Base-by-base conservation (phyloP, 1,284 basidiomycete genomes). In the Microbotryum intermedium region DNA sequence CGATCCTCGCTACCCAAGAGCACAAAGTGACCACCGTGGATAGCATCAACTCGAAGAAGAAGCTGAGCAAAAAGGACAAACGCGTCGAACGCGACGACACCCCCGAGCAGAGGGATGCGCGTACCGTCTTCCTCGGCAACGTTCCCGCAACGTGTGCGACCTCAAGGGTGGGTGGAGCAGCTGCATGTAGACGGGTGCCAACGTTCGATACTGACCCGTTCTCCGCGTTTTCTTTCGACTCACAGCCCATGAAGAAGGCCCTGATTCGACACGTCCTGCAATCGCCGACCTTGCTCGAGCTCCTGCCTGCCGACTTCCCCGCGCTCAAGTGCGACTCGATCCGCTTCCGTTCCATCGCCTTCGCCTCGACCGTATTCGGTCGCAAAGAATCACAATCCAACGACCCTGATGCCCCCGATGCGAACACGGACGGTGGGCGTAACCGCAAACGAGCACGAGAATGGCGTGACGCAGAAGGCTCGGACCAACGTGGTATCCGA, bases 91-190 rank as follows among this genome's bases (percentile, higher is more conserved):
- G 60, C 8, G 66, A 68, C 45, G 67, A 67, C 42, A 62, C 79
- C 11, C 62, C 66, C 16, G 83, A 82, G 57, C 82, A 82, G 60
- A 80, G 86, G 53, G 84, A 95, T 71, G 79, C 81, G 21, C 82
- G 93, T 29, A 95, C 93, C 2, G 79, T 97, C 55, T 98, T 97
- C 73, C 76, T 98, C n/a, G 94, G 94, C 11, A 97, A 97, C 73
- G 77, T 97, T 0, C 82, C 85, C 3, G 78, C 88, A 2, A 84
- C 87, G 6, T 82, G 87, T 9, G 84, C 83, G 20, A 86, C 86
- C 58, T 84, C 81, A 69, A 85, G 84, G 74, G 90, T 90, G 68
- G 55, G 74, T 66, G 74, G 18, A 39, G 13, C n/a, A n/a, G n/a
- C n/a, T n/a, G n/a, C n/a, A n/a, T n/a, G n/a, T n/a, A n/a, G n/a